phyloP scores from a whole-genome alignment of 1,139 yeast genomes.

The Yamadazyma kanchanaburiensis region DNA sequence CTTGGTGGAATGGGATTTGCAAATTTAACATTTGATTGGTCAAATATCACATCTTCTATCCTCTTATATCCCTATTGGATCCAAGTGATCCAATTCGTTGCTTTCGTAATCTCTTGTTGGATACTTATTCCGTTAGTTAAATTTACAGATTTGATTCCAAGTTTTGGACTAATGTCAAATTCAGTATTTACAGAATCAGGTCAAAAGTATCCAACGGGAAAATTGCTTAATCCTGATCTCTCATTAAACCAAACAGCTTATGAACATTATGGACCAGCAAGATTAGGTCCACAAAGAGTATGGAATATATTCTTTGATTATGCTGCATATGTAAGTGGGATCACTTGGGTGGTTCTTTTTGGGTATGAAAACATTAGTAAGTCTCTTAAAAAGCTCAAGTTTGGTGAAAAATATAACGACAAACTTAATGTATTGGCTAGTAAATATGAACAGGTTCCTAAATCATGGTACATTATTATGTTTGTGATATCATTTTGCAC shows the following conservation, averaged over 20 bases:
- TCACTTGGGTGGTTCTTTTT: constrained; percentile 42
- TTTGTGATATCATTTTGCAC: constrained; percentile 32
- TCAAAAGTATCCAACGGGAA: constrained; percentile 29
- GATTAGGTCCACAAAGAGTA: constrained; percentile 43
- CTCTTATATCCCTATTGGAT: constrained; percentile 47
- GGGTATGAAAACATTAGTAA: constrained; percentile 22
- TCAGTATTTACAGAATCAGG: constrained; percentile 30
- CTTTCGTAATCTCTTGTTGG: constrained; percentile 41
- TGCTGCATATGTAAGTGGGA: constrained; percentile 48
- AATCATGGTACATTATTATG: constrained; percentile 35
- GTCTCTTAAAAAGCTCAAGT: constrained; percentile 14
- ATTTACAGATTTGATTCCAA: constrained; percentile 27
- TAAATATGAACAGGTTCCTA: constrained; percentile 38
- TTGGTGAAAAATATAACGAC: constrained; percentile 24
- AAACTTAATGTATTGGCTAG: constrained; percentile 38
- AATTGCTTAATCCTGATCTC: constrained; percentile 29
- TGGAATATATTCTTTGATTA: constrained; percentile 53
- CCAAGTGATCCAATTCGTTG: constrained; percentile 39
- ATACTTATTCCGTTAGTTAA: constrained; percentile 38
- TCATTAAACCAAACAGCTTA: constrained; percentile 38
- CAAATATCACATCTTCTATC: constrained; percentile 41
- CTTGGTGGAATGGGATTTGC: constrained; percentile 44
- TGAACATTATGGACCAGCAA: constrained; percentile 34
- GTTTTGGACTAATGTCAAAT: constrained; percentile 40
- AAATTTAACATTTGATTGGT: constrained; percentile 44